Evolutionary conservation across 2,329 filamentous ascomycete genomes (phyloP).

Genomic region (Sphaceloma murrayae): DNA sequence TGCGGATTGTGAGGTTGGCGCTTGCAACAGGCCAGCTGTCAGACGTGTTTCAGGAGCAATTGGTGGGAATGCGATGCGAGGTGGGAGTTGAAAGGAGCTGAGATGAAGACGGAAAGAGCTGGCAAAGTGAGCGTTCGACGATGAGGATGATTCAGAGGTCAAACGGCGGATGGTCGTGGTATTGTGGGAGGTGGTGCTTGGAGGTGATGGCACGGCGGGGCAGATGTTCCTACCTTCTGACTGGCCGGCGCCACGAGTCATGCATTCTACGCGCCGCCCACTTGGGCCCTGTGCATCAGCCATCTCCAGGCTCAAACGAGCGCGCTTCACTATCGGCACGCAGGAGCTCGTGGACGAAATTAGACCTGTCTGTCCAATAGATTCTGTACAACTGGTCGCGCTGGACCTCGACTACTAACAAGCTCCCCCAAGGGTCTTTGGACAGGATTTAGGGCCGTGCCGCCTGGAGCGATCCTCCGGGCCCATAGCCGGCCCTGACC

Average conservation of each 20-base stretch:
- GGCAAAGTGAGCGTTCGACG: constrained; percentile 1
- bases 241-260: constrained; percentile 9
- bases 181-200: background rate
- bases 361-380: constrained; percentile 2
- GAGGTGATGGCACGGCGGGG: constrained; percentile 11
- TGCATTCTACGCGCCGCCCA: constrained; percentile 12
- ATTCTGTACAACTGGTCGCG: constrained; percentile 5
- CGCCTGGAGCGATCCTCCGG: constrained; percentile 3
- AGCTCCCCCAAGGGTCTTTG: constrained; percentile 7
- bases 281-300: constrained; percentile 2
- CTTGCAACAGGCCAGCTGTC: constrained; percentile 16
- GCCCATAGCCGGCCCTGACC: background rate
- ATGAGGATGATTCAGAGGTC: constrained; percentile 9
- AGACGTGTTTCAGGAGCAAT: constrained; percentile 11
- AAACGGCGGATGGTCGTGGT: background rate
- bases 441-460: constrained; percentile 10
- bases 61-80: background rate
- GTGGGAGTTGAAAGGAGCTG: background rate
- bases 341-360: background rate
- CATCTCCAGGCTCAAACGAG: constrained; percentile 10
- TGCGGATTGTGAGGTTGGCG: constrained; percentile 7
- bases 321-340: no score
- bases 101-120: constrained; percentile 8
- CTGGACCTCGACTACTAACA: background rate
- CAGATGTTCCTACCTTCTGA: constrained; percentile 1